These are phyloP conservation scores for Pouteria glomerata DNA, from an alignment of 148 eudicot genomes.

Conservation along the genomic window DNA sequence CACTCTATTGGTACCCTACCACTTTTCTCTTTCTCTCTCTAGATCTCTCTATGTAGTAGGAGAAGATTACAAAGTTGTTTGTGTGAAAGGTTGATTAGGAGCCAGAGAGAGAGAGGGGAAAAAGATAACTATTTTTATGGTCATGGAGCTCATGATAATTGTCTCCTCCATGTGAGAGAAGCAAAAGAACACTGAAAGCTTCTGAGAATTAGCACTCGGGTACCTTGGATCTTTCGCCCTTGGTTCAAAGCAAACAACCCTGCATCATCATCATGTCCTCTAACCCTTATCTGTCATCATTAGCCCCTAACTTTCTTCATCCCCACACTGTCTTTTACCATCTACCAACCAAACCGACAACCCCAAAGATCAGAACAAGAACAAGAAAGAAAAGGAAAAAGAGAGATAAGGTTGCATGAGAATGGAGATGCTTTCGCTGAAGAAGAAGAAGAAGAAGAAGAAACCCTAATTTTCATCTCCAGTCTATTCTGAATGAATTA, in stretches of 20 bases:
- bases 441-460: constrained; percentile 26
- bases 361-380: constrained; percentile 12
- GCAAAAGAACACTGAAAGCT: neutral
- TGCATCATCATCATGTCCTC: constrained; percentile 28
- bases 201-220: constrained; percentile 4
- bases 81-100: too few species aligned
- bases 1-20: neutral
- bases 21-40: neutral
- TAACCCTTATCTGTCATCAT: constrained; percentile 29
- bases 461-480: constrained; percentile 26
- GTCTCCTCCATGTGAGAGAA: constrained; percentile 12
- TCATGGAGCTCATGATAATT: constrained; percentile 3
- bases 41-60: neutral
- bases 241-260: constrained; percentile 9
- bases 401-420: neutral
- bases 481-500: too few species aligned
- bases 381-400: constrained; percentile 11
- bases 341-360: constrained; percentile 11
- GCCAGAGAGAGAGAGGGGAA: too few species aligned
- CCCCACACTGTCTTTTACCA: constrained; percentile 16
- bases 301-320: constrained; percentile 24
- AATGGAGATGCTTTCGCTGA: constrained; percentile 10
- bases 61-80: neutral
- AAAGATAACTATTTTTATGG: neutral
- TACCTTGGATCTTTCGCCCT: constrained; percentile 3